Base-by-base conservation (phyloP, 768 basidiomycete genomes). In the Tremella mesenterica region DNA sequence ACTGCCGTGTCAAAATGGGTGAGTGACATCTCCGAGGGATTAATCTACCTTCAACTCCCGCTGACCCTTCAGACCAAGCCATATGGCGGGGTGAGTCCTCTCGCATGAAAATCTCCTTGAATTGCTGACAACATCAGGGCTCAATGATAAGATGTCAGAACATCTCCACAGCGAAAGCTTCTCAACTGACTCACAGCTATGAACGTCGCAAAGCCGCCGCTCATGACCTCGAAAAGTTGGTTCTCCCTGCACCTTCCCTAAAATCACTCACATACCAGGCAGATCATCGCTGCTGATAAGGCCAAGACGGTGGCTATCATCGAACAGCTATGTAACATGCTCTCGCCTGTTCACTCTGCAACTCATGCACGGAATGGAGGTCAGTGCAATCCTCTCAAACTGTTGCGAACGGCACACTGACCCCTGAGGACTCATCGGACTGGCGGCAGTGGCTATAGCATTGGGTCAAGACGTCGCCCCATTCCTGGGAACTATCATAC, bases 371-470 rank as follows among this genome's bases (percentile, higher is more conserved):
- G 92, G 41, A 96, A 93, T 71, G 93, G 93, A 30, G 93, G 65
- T 67, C 30, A 31, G 65, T 47, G 1, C 18, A 20, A 9, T 14
- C 20, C 30, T 16, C 43, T 23, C 7, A 27, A 44, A 12, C n/a
- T 5, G 48, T 27, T 1, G 3, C n/a, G 52, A 29, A 20, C 4
- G 30, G 6, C 36, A 27, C n/a, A 43, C 26, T 33, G 33, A 33
- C 39, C 8, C 2, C 16, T 20, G 28, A 66, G 64, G 93, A 4
- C 79, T 96, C 38, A 96, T 96, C 62, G 93, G 93, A 21, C 81
- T 97, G 1, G 93, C 93, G 8, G 93, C 88, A 26, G 89, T 89
- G 21, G 89, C 91, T n/a, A 97, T 99, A 67, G 93, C 95, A 0
- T 77, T 97, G 2, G 89, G 90, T 1, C 85, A 91, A 10, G 88